Evolutionary conservation across 1,139 yeast species (phyloP).

Genomic region (Yamadazyma atmosphaerica): DNA sequence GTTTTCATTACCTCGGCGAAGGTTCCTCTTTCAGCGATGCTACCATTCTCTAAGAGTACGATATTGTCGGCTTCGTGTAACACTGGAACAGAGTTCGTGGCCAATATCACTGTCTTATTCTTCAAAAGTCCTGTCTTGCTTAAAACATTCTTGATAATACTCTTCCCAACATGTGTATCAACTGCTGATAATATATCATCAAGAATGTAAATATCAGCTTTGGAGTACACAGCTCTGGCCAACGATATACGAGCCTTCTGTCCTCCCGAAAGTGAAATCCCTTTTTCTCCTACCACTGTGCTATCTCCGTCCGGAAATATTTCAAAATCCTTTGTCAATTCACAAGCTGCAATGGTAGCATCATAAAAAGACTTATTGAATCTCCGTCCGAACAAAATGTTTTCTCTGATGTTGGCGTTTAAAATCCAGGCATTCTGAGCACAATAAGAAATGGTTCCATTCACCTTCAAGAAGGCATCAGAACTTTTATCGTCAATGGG

Average conservation of each 20-base stretch:
- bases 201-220: slow-evolving; percentile 38
- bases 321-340: slow-evolving; percentile 34
- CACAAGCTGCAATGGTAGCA: slow-evolving; percentile 36
- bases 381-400: slow-evolving; percentile 40
- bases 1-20: slow-evolving; percentile 23
- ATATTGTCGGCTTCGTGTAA: slow-evolving; percentile 32
- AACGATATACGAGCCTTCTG: slow-evolving; percentile 43
- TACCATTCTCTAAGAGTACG: slow-evolving; percentile 26
- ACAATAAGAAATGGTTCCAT: slow-evolving; percentile 36
- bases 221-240: slow-evolving; percentile 43
- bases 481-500: slow-evolving; percentile 16
- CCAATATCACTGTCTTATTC: slow-evolving; percentile 34
- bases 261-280: slow-evolving; percentile 46
- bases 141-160: slow-evolving; percentile 31
- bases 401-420: slow-evolving; percentile 40
- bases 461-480: slow-evolving; percentile 14
- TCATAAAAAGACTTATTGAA: slow-evolving; percentile 28
- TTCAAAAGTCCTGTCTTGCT: slow-evolving; percentile 30
- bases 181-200: slow-evolving; percentile 43
- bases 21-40: slow-evolving; percentile 34
- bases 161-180: slow-evolving; percentile 40
- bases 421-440: slow-evolving; percentile 42
- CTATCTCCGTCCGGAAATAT: slow-evolving; percentile 41
- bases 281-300: slow-evolving; percentile 46
- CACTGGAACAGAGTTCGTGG: slow-evolving; percentile 39